A percentile compares a stretch with the other conserved stretches of the same genome.
Conservation (phyloP, 306 rosid genomes). For the Medicago truncatula region DNA sequence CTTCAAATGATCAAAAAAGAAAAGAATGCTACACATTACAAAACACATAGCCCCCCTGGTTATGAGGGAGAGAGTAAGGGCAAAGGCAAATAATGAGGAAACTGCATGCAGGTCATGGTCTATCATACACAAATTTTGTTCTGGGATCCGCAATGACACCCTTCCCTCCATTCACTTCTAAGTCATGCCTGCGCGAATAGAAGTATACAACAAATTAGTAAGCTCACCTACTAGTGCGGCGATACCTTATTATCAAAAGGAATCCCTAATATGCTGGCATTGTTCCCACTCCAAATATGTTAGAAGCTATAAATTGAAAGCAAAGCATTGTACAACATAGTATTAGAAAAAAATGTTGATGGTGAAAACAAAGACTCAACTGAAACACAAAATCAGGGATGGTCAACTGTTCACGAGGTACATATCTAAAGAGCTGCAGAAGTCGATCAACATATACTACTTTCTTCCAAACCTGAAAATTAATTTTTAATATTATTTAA, state of each 20-base stretch:
- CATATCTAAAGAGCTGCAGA: constrained; percentile 89
- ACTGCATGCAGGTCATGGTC: constrained; percentile 55
- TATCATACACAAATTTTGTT: constrained; percentile 87
- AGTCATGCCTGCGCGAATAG: constrained; percentile 79
- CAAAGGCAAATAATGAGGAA: constrained; percentile 38
- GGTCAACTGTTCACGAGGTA: constrained; percentile 98
- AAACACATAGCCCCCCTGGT: constrained; percentile 36
- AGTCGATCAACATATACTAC: constrained; percentile 90
- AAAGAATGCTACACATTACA: constrained; percentile 37
- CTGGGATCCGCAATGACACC: constrained; percentile 90
- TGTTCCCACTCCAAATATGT: constrained; percentile 25
- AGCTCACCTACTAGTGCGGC: neutral
- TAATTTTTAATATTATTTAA: constrained; percentile 10
- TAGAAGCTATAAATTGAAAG: constrained; percentile 22
- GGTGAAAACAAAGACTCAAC: constrained; percentile 50
- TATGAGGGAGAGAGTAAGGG: constrained; percentile 35
- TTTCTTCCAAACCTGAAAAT: constrained; percentile 91
- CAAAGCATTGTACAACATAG: constrained; percentile 8
- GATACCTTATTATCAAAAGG: constrained; percentile 27
- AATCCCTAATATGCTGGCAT: constrained; percentile 1
- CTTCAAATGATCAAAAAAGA: constrained; percentile 23
- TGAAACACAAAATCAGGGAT: constrained; percentile 98
- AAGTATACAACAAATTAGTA: constrained; percentile 39
- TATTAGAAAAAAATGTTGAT: neutral
- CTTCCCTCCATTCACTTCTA: constrained; percentile 98